A percentile compares a stretch with the other conserved stretches of the same genome.
phyloP scores from a whole-genome alignment of 495 filamentous ascomycete species.

The Aspergillus affinis region DNA sequence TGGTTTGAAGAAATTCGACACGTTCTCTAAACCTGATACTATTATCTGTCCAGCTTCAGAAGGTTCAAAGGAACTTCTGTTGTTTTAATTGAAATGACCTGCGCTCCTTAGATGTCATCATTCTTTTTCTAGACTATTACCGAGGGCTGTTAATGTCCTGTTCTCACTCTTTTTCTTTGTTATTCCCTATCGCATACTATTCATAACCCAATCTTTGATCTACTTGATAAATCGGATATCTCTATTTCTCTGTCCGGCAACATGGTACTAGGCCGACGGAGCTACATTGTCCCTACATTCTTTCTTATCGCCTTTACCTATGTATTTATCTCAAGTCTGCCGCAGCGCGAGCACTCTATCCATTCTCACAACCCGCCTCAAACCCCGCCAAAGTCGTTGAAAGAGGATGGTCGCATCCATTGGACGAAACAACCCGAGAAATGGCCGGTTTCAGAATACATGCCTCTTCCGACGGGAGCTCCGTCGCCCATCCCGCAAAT shows the following conservation, averaged over 20 bases:
- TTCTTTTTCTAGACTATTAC: conserved; percentile 10
- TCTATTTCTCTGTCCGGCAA: not conserved
- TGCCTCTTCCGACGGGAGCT: conserved; percentile 44
- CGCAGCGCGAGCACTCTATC: conserved; percentile 18
- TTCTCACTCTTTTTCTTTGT: conserved; percentile 4
- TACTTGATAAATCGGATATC: not conserved
- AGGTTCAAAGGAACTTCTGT: conserved; percentile 3
- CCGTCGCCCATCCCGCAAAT: conserved; percentile 48
- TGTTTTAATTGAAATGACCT: conserved; percentile 8
- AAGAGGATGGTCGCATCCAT: conserved; percentile 27
- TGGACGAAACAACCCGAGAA: conserved; percentile 46
- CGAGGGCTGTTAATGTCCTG: conserved; percentile 2
- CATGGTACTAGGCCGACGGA: conserved; percentile 30
- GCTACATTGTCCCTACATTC: conserved; percentile 28
- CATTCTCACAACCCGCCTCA: conserved; percentile 14
- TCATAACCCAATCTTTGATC: conserved; percentile 5
- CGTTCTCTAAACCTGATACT: not conserved
- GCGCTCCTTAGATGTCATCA: conserved; percentile 18
- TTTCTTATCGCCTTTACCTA: conserved; percentile 30
- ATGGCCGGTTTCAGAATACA: conserved; percentile 49
- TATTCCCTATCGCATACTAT: not conserved
- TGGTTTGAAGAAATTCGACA: not conserved
- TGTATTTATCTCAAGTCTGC: conserved; percentile 34
- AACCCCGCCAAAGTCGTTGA: conserved; percentile 8
- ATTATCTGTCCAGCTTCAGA: not conserved